Evolutionary conservation across 2,329 filamentous ascomycete species (phyloP).

Genomic region (Venturia aucupariae): DNA sequence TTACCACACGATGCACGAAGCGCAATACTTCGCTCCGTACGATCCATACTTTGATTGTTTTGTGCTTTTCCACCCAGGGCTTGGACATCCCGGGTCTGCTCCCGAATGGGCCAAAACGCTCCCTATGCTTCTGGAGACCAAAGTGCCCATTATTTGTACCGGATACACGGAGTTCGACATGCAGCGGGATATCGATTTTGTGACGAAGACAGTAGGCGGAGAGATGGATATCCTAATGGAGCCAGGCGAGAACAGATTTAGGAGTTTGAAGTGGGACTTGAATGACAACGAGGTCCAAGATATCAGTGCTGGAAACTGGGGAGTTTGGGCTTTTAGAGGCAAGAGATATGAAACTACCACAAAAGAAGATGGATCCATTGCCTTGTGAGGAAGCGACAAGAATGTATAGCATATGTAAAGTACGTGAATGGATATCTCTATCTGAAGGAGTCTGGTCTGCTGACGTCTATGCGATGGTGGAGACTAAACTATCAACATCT

Average conservation of each 20-base stretch:
- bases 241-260: constrained; percentile 88
- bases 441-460: neutral
- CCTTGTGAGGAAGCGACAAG: neutral
- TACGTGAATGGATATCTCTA: neutral
- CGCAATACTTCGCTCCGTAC: constrained; percentile 83
- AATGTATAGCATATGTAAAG: neutral
- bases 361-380: constrained; percentile 2
- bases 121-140: constrained; percentile 84
- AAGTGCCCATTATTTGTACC: constrained; percentile 86
- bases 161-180: constrained; percentile 96
- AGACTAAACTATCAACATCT: too few species aligned
- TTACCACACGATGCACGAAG: constrained; percentile 91
- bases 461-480: too few species aligned
- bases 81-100: constrained; percentile 86
- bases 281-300: constrained; percentile 94
- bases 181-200: constrained; percentile 85
- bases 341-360: constrained; percentile 70
- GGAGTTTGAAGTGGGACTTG: constrained; percentile 91
- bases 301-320: constrained; percentile 93
- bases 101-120: constrained; percentile 92
- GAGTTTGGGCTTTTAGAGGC: constrained; percentile 91
- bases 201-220: constrained; percentile 72
- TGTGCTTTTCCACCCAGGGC: constrained; percentile 89
- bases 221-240: constrained; percentile 89
- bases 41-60: constrained; percentile 99